Evolutionary conservation across 129 eudicot genomes (phyloP).

Genomic region (Flaveria bidentis): DNA sequence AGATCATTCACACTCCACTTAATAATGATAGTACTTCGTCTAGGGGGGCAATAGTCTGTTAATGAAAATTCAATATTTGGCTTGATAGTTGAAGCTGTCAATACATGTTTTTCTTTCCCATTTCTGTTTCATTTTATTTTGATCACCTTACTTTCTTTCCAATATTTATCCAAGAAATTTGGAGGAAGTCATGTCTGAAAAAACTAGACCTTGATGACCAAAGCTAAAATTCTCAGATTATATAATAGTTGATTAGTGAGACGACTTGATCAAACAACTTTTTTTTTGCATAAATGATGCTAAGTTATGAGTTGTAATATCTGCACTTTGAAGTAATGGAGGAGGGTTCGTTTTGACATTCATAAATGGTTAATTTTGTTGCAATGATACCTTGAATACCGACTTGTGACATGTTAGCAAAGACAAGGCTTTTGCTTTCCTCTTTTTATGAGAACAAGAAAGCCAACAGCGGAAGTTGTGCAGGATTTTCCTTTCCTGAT

Average conservation of each 20-base stretch:
- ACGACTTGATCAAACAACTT: not conserved
- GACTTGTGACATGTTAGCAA: constrained; percentile 21
- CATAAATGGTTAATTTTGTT: no score
- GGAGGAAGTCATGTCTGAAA: constrained; percentile 39
- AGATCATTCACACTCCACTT: constrained; percentile 25
- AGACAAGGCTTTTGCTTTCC: constrained; percentile 29
- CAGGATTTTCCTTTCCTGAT: constrained; percentile 43
- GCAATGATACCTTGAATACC: not conserved
- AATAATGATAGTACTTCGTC: constrained; percentile 18
- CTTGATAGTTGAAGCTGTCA: constrained; percentile 33
- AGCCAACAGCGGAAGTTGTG: constrained; percentile 26
- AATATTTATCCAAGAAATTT: constrained; percentile 33
- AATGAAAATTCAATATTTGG: constrained; percentile 21
- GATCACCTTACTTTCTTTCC: constrained; percentile 17
- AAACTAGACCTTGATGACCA: constrained; percentile 29
- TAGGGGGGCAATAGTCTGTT: constrained; percentile 19
- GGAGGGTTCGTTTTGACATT: no score
- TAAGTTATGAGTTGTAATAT: constrained; percentile 1
- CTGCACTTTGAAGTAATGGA: no score
- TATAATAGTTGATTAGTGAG: not conserved
- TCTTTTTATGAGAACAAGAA: constrained; percentile 19
- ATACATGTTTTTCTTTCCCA: constrained; percentile 29
- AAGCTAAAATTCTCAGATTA: constrained; percentile 19
- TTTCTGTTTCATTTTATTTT: constrained; percentile 33
- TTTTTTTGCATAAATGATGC: not conserved